A percentile compares a stretch with the other conserved stretches of the same genome.
Evolutionary conservation across 257 asterid species (phyloP).

Genomic region (Orobanche coerulescens): DNA sequence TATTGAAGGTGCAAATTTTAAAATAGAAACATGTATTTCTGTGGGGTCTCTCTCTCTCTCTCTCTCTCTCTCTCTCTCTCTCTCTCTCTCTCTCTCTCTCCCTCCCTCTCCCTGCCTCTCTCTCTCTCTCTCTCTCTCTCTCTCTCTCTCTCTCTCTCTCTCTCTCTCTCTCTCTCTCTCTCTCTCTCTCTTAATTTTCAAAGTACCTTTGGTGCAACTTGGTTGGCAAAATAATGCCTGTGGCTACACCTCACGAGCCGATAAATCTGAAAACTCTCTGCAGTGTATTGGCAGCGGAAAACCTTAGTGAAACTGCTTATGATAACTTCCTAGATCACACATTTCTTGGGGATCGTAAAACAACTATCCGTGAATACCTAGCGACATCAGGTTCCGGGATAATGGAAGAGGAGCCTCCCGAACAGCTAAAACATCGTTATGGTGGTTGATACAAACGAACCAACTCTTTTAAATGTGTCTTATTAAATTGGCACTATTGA

Average conservation of each 20-base stretch:
- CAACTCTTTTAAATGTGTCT: background rate
- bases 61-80: background rate
- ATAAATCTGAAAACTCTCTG: conserved; percentile 20
- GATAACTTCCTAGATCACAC: conserved; percentile 83
- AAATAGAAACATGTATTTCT: too few relatives aligned
- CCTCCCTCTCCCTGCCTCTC: too few relatives aligned
- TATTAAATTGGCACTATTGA: background rate
- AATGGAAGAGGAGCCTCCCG: conserved; percentile 93
- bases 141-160: background rate
- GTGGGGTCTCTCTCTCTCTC: too few relatives aligned
- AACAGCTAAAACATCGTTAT: conserved; percentile 53
- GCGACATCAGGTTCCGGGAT: conserved; percentile 60
- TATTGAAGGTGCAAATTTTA: background rate
- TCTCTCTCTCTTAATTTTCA: background rate
- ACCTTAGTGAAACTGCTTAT: conserved; percentile 55
- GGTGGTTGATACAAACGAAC: conserved; percentile 53
- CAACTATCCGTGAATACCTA: conserved; percentile 73
- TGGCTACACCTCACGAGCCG: conserved; percentile 1
- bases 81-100: background rate
- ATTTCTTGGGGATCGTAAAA: conserved; percentile 77
- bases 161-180: background rate
- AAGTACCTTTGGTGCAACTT: background rate
- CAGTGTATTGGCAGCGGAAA: conserved; percentile 90
- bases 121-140: background rate
- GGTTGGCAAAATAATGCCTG: background rate